Evolutionary conservation across 306 rosid genomes (phyloP).

Genomic region (Rubus idaeus): DNA sequence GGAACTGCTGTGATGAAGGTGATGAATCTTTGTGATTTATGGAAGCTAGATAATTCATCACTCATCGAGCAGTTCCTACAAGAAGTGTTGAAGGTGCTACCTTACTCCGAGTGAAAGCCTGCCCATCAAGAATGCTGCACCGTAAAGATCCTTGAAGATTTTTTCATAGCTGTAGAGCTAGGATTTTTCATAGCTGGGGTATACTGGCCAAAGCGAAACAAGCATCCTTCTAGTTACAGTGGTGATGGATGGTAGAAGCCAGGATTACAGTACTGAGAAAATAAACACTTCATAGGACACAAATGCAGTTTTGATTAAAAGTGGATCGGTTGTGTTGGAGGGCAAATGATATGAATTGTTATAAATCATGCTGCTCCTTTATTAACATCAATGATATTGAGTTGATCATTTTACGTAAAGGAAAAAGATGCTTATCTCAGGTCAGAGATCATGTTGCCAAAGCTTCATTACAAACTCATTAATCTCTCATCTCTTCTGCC

Average conservation of each 20-base stretch:
- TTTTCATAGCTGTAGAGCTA: background rate
- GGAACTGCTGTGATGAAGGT: background rate
- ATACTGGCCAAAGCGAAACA: background rate
- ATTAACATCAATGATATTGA: too few relatives aligned
- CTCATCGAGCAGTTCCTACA: background rate
- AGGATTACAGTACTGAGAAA: background rate
- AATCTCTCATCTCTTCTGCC: too few relatives aligned
- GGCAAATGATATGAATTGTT: too few relatives aligned
- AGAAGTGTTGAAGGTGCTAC: constrained; percentile 9
- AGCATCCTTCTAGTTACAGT: background rate
- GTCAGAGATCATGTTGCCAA: too few relatives aligned
- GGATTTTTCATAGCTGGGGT: background rate
- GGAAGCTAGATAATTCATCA: background rate
- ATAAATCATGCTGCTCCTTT: too few relatives aligned
- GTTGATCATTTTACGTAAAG: too few relatives aligned
- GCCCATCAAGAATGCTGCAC: background rate
- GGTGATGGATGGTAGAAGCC: background rate
- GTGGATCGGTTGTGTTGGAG: too few relatives aligned
- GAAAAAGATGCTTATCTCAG: too few relatives aligned
- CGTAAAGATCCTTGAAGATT: background rate
- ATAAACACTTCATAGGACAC: background rate
- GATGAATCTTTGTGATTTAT: background rate
- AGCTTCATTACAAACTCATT: too few relatives aligned
- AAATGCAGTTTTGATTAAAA: too few relatives aligned
- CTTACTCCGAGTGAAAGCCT: background rate